Evolutionary conservation across 495 filamentous ascomycete genomes (phyloP).

Genomic region (Margaritispora aquatica): DNA sequence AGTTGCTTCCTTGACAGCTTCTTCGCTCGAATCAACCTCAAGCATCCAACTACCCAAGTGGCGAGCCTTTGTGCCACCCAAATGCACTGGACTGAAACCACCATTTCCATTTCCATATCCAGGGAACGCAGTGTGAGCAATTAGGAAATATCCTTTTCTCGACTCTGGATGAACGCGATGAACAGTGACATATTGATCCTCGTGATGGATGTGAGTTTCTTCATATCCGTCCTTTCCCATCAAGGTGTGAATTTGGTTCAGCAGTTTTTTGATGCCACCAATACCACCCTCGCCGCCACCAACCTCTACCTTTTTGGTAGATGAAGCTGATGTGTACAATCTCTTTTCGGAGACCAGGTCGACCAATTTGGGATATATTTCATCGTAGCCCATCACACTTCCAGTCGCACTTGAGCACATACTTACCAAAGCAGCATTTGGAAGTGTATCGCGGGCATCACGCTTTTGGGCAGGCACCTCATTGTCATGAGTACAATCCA

Average conservation of each 20-base stretch:
- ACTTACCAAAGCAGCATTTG: conserved; percentile 88
- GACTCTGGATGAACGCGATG: conserved; percentile 89
- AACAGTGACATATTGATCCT: conserved; percentile 91
- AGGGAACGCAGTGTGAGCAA: conserved; percentile 91
- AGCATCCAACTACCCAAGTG: conserved; percentile 84
- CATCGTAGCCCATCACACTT: conserved; percentile 98
- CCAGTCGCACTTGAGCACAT: conserved; percentile 94
- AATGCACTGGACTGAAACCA: conserved; percentile 64
- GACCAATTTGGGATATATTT: conserved; percentile 86
- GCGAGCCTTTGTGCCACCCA: conserved; percentile 69
- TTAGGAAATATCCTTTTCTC: conserved; percentile 86
- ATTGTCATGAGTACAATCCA: conserved; percentile 99
- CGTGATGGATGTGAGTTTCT: conserved; percentile 95
- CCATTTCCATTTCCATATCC: conserved; percentile 78
- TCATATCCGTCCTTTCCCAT: conserved; percentile 94
- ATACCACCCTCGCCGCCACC: conserved; percentile 71
- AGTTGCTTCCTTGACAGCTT: conserved; percentile 54
- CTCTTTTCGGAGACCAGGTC: conserved; percentile 87
- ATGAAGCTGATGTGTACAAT: conserved; percentile 68
- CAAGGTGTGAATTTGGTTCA: conserved; percentile 85
- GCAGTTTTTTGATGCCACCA: conserved; percentile 78
- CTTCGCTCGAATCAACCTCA: conserved; percentile 67
- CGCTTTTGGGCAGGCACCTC: conserved; percentile 94
- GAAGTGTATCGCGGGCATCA: conserved; percentile 87
- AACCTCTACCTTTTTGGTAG: conserved; percentile 50